These are phyloP conservation scores for Salmacisia buchloeana DNA, from an alignment of 1,284 basidiomycete genomes.

Conservation along the genomic window DNA sequence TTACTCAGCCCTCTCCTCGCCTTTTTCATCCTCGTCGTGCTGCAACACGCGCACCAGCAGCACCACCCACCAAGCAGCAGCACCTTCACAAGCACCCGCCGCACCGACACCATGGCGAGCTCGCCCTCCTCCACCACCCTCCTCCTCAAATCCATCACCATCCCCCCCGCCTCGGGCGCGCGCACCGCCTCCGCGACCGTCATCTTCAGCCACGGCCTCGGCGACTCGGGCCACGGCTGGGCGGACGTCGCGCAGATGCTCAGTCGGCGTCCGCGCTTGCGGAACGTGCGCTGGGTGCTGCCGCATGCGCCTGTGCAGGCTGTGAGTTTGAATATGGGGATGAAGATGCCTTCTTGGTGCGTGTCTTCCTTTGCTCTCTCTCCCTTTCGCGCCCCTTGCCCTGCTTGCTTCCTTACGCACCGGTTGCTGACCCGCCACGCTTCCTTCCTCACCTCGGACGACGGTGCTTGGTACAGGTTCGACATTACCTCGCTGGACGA, in stretches of 20 bases:
- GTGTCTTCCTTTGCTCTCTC: constrained; percentile 34
- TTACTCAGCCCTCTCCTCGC: too few species aligned
- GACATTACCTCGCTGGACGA: constrained; percentile 29
- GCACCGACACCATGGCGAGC: not conserved
- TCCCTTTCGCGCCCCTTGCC: constrained; percentile 10
- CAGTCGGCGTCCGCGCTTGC: constrained; percentile 35
- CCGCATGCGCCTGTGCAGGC: constrained; percentile 49
- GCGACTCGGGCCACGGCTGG: constrained; percentile 47
- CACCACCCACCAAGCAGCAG: not conserved
- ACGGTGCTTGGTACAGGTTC: constrained; percentile 15
- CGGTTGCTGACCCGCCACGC: not conserved
- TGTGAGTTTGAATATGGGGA: constrained; percentile 47
- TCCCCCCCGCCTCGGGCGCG: constrained; percentile 37
- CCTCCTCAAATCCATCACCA: constrained; percentile 43
- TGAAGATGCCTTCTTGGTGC: constrained; percentile 49
- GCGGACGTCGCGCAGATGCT: constrained; percentile 47
- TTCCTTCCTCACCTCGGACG: not conserved
- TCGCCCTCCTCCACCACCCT: constrained; percentile 5
- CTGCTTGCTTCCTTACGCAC: too few species aligned
- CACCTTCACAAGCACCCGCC: not conserved
- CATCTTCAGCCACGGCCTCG: constrained; percentile 47
- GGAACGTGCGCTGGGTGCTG: constrained; percentile 47
- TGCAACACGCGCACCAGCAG: not conserved
- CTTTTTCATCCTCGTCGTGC: not conserved
- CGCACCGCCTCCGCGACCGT: constrained; percentile 36